Percentiles rank a stretch among this genome's conserved stretches.
These are phyloP conservation scores for Solanum boliviense DNA, from an alignment of 257 asterid genomes.

Conservation along the genomic window DNA sequence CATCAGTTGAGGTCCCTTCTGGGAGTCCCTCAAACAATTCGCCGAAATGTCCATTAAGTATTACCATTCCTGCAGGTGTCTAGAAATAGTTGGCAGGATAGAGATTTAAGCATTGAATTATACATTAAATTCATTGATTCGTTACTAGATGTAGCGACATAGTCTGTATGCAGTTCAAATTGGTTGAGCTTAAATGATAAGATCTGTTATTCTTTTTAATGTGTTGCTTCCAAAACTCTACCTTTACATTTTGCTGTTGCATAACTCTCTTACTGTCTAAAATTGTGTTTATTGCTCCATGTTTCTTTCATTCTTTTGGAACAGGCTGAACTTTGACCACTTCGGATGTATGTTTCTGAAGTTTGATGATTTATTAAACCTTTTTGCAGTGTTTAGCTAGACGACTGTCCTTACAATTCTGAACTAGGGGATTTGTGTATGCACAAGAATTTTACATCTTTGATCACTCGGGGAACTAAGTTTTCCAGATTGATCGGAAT, in stretches of 20 bases:
- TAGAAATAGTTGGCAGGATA: constrained; percentile 20
- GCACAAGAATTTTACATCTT: background rate
- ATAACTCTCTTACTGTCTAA: background rate
- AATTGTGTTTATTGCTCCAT: background rate
- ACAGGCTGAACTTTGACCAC: background rate
- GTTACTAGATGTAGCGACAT: constrained; percentile 9
- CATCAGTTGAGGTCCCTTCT: constrained; percentile 15
- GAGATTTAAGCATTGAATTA: constrained; percentile 16
- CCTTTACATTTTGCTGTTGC: background rate
- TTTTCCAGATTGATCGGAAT: background rate
- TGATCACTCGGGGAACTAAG: background rate
- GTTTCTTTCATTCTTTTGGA: background rate
- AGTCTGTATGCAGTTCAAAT: constrained; percentile 7
- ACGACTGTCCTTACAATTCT: background rate
- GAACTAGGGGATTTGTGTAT: background rate
- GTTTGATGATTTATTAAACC: background rate
- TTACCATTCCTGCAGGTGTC: constrained; percentile 48
- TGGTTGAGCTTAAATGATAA: constrained; percentile 4
- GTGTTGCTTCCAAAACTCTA: background rate
- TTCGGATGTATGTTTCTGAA: background rate
- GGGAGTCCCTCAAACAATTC: constrained; percentile 7
- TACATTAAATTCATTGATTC: constrained; percentile 13
- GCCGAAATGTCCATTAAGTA: constrained; percentile 30
- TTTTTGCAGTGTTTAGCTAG: background rate
- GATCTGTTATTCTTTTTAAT: background rate